Evolutionary conservation across 768 basidiomycete genomes (phyloP), one percentile per base, ranked within the genome.

Genomic region (Coprinopsis cinerea): DNA sequence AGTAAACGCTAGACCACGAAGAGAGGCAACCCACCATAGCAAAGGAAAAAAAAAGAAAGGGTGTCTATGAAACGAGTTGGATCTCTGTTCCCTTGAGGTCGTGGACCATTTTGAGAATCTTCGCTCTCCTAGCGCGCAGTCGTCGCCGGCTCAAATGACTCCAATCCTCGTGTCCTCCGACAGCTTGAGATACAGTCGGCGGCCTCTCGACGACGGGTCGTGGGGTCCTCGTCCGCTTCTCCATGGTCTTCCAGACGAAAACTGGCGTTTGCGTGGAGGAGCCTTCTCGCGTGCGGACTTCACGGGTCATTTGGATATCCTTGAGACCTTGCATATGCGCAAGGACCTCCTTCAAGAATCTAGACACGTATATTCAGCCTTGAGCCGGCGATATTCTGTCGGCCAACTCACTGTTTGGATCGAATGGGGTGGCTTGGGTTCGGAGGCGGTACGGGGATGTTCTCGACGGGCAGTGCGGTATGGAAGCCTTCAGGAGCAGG

Each of bases 331-430:
- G 67, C 20, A 85, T 67, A 11, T 72, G 64, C 0, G 72, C 72
- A 1, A 86, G 67, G 4, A 85, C 66, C 13, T 67, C 61, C 61
- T 83, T 85, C 34, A 86, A 62, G 57, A 78, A 83, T 23, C 82
- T 83, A 49, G 11, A 14, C 24, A n/a, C 14, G 27, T 47, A 26
- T 47, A 39, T 25, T 10, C 45, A 15, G 17, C 17, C 20, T 28
- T 18, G 7, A 40, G 37, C 37, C 30, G 30, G 9, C 7, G 37
- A 40, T 20, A 40, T 10, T 11, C 37, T 40, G 36, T 28, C 17
- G 15, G 13, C 15, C 18, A 17, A 65, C 71, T 40, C 49, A 78
- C 83, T 59, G 67, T 48, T 81, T 65, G 13, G 84, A 85, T 17
- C 77, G 73, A 42, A 85, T 63, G 5, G 72, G 70, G 53, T 82